Percentiles rank a stretch among this genome's conserved stretches.
Evolutionary conservation across 2,329 filamentous ascomycete genomes (phyloP).

Genomic region (Diplodia seriata): DNA sequence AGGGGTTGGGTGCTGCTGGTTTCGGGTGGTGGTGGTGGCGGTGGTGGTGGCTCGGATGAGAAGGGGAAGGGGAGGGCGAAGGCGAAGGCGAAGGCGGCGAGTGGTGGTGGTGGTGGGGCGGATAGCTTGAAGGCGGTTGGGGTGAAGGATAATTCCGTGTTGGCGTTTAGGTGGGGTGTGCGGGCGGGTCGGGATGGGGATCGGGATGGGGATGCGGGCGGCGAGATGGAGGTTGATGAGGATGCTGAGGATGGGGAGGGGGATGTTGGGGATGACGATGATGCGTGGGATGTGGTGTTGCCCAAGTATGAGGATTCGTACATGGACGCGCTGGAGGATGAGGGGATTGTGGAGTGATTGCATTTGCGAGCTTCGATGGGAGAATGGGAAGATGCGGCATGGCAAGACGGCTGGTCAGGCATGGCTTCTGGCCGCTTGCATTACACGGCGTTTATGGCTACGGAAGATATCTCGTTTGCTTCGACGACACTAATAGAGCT

Average conservation of each 20-base stretch:
- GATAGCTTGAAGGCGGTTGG: constrained; percentile 47
- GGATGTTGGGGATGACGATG: constrained; percentile 39
- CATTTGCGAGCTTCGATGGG: neutral
- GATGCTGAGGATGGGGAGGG: constrained; percentile 35
- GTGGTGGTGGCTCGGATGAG: constrained; percentile 30
- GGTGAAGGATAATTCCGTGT: constrained; percentile 45
- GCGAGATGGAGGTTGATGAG: constrained; percentile 29
- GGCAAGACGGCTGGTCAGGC: neutral
- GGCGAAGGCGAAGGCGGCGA: neutral
- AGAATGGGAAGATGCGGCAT: neutral
- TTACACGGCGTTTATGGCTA: constrained; percentile 14
- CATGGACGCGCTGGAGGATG: constrained; percentile 38
- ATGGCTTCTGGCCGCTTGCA: constrained; percentile 17
- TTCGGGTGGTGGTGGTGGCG: constrained; percentile 35
- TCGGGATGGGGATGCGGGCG: constrained; percentile 31
- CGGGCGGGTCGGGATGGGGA: constrained; percentile 13
- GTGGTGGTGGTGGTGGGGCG: constrained; percentile 26
- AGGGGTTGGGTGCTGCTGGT: constrained; percentile 51
- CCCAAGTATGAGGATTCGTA: constrained; percentile 49
- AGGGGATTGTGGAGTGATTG: constrained; percentile 29
- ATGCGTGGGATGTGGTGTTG: constrained; percentile 45
- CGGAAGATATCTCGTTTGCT: neutral
- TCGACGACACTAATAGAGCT: too few relatives aligned
- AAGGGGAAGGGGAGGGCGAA: constrained; percentile 38
- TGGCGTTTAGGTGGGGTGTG: constrained; percentile 47